Evolutionary conservation across 345 rosid species (phyloP), one percentile per base, ranked within the genome.

Genomic region (Sisymbrium altissimum): DNA sequence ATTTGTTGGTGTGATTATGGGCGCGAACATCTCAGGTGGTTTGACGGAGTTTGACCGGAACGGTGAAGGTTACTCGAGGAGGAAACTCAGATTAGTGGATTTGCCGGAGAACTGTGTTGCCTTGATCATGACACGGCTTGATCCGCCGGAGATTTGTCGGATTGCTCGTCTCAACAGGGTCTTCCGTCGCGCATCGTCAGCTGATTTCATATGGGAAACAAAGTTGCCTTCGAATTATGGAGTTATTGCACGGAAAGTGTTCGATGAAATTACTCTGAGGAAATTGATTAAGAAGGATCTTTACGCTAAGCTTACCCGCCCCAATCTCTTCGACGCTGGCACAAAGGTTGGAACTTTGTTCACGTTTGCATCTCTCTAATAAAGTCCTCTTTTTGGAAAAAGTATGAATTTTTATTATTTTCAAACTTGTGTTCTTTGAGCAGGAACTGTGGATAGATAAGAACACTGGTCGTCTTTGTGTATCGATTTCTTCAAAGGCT

Each of bases 401-500:
- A 7, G 14, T 0, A 44, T 2, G 33, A 23, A 13, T 5, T 6
- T 41, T 52, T 38, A 14, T 68, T 36, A 19, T 10, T 45, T 53
- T 10, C 6, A 15, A 49, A 14, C 3, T 29, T 75, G 29, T 53
- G 10, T 57, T 25, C 10, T 68, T n/a, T 67, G 70, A 36, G 23
- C 84, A 87, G 92, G 85, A 83, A 71, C 5, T 87, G 67, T 86
- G 92, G 92, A 69, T 91, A 45, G 91, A 91, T 41, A 91, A 85
- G 73, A 74, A 14, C 7, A 85, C 78, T 0, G 87, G 84, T 64
- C 86, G 85, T n/a, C 46, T 86, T 52, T 87, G 88, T 63, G 36
- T 89, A 8, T 88, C 89, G 5, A 76, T 91, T 36, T 87, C 90
- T 58, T 82, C 87, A 7, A 86, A 80, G 78, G 83, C 83, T 0